Conservation (phyloP, 495 filamentous ascomycete species). For the Penicillium diatomitis region DNA sequence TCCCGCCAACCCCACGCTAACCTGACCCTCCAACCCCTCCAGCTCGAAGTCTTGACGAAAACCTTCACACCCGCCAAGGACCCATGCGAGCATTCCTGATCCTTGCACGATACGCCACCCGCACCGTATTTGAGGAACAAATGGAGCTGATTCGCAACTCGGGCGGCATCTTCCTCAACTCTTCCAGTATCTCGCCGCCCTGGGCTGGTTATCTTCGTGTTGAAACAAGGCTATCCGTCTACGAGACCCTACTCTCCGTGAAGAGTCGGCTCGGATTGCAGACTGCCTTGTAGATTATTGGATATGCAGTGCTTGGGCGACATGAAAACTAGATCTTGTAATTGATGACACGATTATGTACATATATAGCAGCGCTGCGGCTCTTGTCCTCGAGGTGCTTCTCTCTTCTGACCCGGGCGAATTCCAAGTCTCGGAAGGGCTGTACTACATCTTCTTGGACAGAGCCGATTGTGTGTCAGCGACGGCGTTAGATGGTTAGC, state of each 20-base stretch:
- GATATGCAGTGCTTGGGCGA: too few species aligned
- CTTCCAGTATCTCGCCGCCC: slow-evolving; percentile 45
- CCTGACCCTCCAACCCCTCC: background rate
- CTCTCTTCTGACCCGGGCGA: too few species aligned
- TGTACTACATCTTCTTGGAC: slow-evolving; percentile 15
- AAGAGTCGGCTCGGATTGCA: slow-evolving; percentile 32
- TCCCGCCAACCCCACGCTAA: too few species aligned
- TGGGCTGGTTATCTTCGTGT: slow-evolving; percentile 53
- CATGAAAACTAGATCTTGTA: too few species aligned
- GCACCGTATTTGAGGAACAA: slow-evolving; percentile 81
- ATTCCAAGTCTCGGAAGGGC: background rate
- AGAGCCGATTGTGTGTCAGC: slow-evolving; percentile 25
- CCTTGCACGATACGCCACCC: slow-evolving; percentile 82
- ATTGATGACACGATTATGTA: too few species aligned
- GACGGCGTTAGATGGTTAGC: slow-evolving; percentile 16
- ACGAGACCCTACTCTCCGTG: slow-evolving; percentile 44
- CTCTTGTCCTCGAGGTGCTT: too few species aligned
- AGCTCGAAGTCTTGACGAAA: slow-evolving; percentile 88
- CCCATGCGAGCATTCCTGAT: slow-evolving; percentile 88
- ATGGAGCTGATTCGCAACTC: slow-evolving; percentile 55
- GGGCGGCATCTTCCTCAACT: slow-evolving; percentile 52
- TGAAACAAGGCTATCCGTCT: slow-evolving; percentile 52
- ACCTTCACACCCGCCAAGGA: slow-evolving; percentile 79
- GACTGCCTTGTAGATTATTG: background rate
- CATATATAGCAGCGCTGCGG: too few species aligned